Evolutionary conservation across 1,139 yeast genomes (phyloP).

Genomic region (Keqinozyma sinolaborantium): DNA sequence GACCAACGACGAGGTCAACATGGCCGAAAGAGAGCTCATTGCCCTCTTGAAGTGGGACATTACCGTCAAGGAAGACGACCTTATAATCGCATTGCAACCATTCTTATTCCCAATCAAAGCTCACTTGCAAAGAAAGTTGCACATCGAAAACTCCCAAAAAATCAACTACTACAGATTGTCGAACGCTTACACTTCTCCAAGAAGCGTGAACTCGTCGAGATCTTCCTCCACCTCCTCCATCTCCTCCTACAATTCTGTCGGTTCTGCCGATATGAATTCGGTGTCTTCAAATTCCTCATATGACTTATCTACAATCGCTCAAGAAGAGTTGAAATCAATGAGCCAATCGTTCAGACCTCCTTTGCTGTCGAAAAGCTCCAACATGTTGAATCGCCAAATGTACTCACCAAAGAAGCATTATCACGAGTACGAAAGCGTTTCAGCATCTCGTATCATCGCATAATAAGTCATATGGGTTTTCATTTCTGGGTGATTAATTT

Average conservation of each 20-base stretch:
- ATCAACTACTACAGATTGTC: conserved; percentile 38
- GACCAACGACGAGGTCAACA: conserved; percentile 73
- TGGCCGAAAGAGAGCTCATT: conserved; percentile 86
- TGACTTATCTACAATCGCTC: conserved; percentile 4
- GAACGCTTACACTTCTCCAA: conserved; percentile 17
- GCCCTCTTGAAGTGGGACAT: conserved; percentile 83
- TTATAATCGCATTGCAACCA: conserved; percentile 65
- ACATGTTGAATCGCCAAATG: conserved; percentile 4
- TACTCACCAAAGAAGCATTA: neutral
- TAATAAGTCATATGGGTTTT: neutral
- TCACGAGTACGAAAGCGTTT: neutral
- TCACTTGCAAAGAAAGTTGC: conserved; percentile 22
- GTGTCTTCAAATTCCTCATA: conserved; percentile 8
- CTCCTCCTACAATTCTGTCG: conserved; percentile 8
- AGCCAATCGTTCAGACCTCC: conserved; percentile 11
- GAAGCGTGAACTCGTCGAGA: conserved; percentile 6
- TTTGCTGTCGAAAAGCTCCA: conserved; percentile 7
- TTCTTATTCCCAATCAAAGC: conserved; percentile 70
- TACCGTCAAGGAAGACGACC: conserved; percentile 63
- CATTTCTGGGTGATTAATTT: neutral
- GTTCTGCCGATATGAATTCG: conserved; percentile 11
- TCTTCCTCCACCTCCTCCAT: conserved; percentile 10
- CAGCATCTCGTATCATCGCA: neutral
- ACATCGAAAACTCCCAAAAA: conserved; percentile 30
- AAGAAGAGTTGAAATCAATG: conserved; percentile 4